Base-by-base conservation (phyloP, 2,329 filamentous ascomycete genomes). In the Nemania sp. region DNA sequence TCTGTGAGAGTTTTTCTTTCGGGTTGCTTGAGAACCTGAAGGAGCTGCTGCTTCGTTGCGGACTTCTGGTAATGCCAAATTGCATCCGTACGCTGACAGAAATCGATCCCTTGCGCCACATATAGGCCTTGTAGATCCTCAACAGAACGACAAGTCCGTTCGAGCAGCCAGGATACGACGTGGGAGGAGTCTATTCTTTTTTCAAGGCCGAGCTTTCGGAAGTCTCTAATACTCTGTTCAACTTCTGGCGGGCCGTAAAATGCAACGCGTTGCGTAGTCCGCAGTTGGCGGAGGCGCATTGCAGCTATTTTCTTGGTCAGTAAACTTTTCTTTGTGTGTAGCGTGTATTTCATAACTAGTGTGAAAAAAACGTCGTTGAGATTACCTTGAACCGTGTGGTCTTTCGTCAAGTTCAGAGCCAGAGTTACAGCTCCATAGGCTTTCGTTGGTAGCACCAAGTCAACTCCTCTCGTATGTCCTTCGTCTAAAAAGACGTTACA, bases 231-330 rank as follows among this genome's bases (percentile, higher is more conserved):
- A 64, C 85, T 89, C 27, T 87, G 85, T 35, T 90, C 82, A 0
- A 91, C 89, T 70, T 91, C 89, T 0, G 85, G 86, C 0, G 89
- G 87, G 0, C 85, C 83, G 22, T 88, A 83, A 56, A 90, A 87
- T 7, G 79, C 77, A 0, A 91, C 75, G 0, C 85, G 86, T 64
- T 92, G 89, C 0, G 86, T 86, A 0, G 82, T 80, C 0, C 78
- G 79, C 0, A 92, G 79, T 53, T 90, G 86, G 1, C 90, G 82
- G 0, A 92, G 77, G 64, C 90, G 80, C 89, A 92, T 92, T 0
- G 89, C 89, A 57, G 89, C 89, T 87, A 67, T 26, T 1, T 4
- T 45, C 10, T 3, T 45, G 1, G 51, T 70, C 57, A 70, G 68
- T 27, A 60, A n/a, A n/a, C n/a, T n/a, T n/a, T n/a, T n/a, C 26